Conservation (phyloP, 495 filamentous ascomycete genomes). For the Hypoxylon perforatum region DNA sequence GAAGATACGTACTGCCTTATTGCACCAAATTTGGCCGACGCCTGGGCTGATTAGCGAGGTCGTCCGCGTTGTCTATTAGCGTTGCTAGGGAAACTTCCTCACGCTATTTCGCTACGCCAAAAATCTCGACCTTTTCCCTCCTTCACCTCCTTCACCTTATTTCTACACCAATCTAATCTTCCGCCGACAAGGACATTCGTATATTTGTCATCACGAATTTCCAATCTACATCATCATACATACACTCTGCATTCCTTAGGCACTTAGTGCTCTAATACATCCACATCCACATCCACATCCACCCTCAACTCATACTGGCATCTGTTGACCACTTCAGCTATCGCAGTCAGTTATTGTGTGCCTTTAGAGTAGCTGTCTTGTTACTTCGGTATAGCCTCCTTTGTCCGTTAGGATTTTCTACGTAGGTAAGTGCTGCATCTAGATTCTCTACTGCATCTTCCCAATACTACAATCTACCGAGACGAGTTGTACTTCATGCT, state of each 20-base stretch:
- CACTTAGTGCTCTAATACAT: neutral
- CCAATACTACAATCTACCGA: no score
- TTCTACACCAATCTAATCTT: neutral
- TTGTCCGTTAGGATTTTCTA: slow-evolving; percentile 8
- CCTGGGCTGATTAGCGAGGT: no score
- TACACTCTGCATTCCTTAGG: neutral
- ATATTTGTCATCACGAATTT: neutral
- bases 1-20: neutral
- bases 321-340: slow-evolving; percentile 15
- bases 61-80: neutral
- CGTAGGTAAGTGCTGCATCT: slow-evolving; percentile 3
- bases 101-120: neutral
- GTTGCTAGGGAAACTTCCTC: neutral
- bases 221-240: neutral
- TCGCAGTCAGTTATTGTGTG: neutral
- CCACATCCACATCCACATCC: no score
- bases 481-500: neutral
- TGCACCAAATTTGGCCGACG: no score
- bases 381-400: slow-evolving; percentile 12
- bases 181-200: neutral
- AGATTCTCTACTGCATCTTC: no score
- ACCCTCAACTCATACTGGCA: neutral
- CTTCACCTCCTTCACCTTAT: neutral
- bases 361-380: neutral
- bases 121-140: neutral